Conservation (phyloP, 306 rosid species). For the Cercis canadensis region DNA sequence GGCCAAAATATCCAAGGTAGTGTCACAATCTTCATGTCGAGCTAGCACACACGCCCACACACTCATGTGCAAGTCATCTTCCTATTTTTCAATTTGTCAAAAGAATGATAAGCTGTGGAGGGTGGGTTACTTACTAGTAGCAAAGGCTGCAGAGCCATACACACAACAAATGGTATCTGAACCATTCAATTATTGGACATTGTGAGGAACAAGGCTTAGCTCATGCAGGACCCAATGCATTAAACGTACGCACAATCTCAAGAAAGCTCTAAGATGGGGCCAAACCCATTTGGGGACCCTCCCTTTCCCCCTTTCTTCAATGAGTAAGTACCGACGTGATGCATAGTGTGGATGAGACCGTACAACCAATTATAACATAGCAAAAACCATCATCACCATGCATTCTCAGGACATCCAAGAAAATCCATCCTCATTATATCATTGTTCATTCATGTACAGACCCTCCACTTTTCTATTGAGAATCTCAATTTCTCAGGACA, state of each 20-base stretch:
- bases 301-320: constrained; percentile 6
- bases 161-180: constrained; percentile 17
- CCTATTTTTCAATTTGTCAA: no score
- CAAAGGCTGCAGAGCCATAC: constrained; percentile 25
- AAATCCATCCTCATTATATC: background rate
- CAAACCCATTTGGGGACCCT: constrained; percentile 36
- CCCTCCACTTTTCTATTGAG: no score
- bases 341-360: constrained; percentile 30
- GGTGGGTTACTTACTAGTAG: no score
- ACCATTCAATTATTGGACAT: constrained; percentile 37
- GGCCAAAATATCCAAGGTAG: constrained; percentile 35
- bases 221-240: constrained; percentile 34
- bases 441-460: no score
- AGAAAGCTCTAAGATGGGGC: constrained; percentile 3
- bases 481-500: no score
- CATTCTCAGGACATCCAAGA: no score
- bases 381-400: constrained; percentile 34
- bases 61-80: constrained; percentile 1
- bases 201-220: constrained; percentile 32
- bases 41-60: background rate
- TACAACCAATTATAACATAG: constrained; percentile 43
- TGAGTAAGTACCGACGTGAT: constrained; percentile 46
- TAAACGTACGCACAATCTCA: constrained; percentile 39
- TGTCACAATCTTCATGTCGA: constrained; percentile 53
- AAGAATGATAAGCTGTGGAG: no score